Conservation (phyloP, 345 rosid genomes). For the Salix dunnii region DNA sequence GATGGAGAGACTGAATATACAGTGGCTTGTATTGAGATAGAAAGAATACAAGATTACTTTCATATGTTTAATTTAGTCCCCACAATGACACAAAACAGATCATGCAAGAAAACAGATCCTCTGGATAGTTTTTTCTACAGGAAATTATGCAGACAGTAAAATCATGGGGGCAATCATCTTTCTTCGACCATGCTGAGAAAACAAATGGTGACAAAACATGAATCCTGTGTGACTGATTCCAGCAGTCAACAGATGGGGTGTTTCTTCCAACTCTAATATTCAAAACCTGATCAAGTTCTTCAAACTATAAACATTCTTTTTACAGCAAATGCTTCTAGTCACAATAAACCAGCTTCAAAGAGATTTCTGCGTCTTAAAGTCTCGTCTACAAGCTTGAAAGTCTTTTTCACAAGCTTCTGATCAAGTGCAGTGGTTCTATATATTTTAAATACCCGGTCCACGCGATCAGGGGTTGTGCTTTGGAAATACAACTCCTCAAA, state of each 20-base stretch:
- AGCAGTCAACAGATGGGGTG: slow-evolving; percentile 9
- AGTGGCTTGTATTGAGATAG: slow-evolving; percentile 1
- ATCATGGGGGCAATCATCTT: background rate
- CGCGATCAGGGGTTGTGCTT: slow-evolving; percentile 73
- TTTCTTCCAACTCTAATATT: slow-evolving; percentile 8
- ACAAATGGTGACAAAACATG: slow-evolving; percentile 23
- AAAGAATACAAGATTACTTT: slow-evolving; percentile 6
- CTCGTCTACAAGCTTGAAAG: slow-evolving; percentile 97
- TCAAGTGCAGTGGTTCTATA: slow-evolving; percentile 92
- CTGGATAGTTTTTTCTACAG: slow-evolving; percentile 2
- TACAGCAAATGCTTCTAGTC: slow-evolving; percentile 21
- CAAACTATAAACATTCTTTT: slow-evolving; percentile 26
- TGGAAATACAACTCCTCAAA: slow-evolving; percentile 91
- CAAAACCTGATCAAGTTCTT: slow-evolving; percentile 22
- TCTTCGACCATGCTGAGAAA: slow-evolving; percentile 6
- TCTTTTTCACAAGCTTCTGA: slow-evolving; percentile 96
- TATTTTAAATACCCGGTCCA: slow-evolving; percentile 92
- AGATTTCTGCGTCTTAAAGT: slow-evolving; percentile 87
- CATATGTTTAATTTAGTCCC: slow-evolving; percentile 10
- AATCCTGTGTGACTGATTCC: slow-evolving; percentile 18
- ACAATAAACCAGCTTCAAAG: slow-evolving; percentile 87
- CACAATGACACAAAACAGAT: background rate
- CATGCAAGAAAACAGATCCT: background rate
- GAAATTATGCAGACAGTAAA: slow-evolving; percentile 18
- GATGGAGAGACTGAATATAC: background rate